Evolutionary conservation across 2,329 filamentous ascomycete species (phyloP).

Genomic region (Trichoderma hamatum): DNA sequence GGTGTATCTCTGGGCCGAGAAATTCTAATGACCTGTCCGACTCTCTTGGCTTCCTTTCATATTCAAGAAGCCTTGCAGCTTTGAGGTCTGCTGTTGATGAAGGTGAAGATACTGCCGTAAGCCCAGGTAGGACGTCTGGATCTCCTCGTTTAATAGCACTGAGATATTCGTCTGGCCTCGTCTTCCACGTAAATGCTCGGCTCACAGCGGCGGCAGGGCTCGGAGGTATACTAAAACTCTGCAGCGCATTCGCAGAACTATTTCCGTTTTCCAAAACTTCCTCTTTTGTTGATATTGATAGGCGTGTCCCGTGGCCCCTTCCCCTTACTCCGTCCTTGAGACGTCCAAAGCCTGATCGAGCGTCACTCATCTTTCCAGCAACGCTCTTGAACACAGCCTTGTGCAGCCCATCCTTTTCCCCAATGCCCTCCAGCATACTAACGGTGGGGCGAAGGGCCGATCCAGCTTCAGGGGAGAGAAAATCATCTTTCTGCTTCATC

Average conservation of each 20-base stretch:
- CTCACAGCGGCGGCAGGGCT: constrained; percentile 47
- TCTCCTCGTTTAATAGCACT: constrained; percentile 45
- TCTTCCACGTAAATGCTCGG: constrained; percentile 65
- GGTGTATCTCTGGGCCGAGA: constrained; percentile 48
- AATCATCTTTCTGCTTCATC: constrained; percentile 50
- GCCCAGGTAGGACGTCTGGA: constrained; percentile 34
- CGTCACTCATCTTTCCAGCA: constrained; percentile 76
- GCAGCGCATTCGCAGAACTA: constrained; percentile 22
- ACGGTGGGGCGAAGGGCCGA: constrained; percentile 50
- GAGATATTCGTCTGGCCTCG: constrained; percentile 63
- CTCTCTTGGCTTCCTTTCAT: constrained; percentile 32
- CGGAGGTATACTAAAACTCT: constrained; percentile 35
- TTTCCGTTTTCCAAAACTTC: constrained; percentile 48
- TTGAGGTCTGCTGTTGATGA: constrained; percentile 37
- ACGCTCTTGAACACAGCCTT: constrained; percentile 77
- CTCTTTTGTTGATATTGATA: constrained; percentile 55
- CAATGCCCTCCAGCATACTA: constrained; percentile 51
- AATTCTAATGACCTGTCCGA: constrained; percentile 35
- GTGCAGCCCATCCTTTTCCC: constrained; percentile 61
- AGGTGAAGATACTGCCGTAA: constrained; percentile 34
- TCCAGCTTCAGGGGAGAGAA: constrained; percentile 47
- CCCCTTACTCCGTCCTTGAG: constrained; percentile 75
- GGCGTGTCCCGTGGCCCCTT: constrained; percentile 56
- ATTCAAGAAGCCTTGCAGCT: constrained; percentile 32
- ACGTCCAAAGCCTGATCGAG: constrained; percentile 77